These are phyloP conservation scores for Mycena filopes DNA, from an alignment of 768 basidiomycete genomes.

Conservation along the genomic window DNA sequence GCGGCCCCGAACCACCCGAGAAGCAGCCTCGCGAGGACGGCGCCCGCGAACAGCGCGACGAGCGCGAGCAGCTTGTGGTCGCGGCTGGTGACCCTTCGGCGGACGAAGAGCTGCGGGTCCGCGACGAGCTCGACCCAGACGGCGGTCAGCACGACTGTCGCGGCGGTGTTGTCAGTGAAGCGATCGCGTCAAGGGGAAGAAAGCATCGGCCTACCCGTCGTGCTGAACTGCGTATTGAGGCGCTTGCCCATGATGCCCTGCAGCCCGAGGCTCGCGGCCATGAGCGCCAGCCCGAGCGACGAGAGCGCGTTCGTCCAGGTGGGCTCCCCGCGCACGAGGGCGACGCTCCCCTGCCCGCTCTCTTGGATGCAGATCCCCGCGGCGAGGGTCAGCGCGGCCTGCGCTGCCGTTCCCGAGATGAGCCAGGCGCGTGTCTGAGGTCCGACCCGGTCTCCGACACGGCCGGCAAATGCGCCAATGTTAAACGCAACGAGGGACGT, in stretches of 20 bases:
- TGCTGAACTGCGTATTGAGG: conserved; percentile 83
- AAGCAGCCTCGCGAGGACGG: conserved; percentile 70
- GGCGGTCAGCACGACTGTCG: conserved; percentile 81
- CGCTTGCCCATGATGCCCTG: conserved; percentile 90
- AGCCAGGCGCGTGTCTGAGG: conserved; percentile 80
- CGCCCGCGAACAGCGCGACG: conserved; percentile 75
- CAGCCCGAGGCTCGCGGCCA: conserved; percentile 84
- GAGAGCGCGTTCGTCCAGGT: conserved; percentile 75
- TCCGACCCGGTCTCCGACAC: conserved; percentile 83
- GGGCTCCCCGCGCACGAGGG: conserved; percentile 64
- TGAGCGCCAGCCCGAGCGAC: conserved; percentile 78
- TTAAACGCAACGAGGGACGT: conserved; percentile 80
- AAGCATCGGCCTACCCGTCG: conserved; percentile 70
- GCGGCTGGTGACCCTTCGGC: conserved; percentile 61
- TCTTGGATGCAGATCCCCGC: conserved; percentile 78
- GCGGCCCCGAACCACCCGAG: conserved; percentile 68
- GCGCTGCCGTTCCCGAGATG: conserved; percentile 72
- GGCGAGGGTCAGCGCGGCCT: conserved; percentile 79
- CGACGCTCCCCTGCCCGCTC: conserved; percentile 65
- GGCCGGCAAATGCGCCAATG: conserved; percentile 77
- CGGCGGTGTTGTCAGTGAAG: background rate
- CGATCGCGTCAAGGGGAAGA: background rate
- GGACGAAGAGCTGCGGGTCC: conserved; percentile 78
- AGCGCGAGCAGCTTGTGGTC: conserved; percentile 80
- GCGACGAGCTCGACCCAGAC: conserved; percentile 90